Base-by-base conservation (phyloP, 2,329 filamentous ascomycete species). In the Penicillium sp. region DNA sequence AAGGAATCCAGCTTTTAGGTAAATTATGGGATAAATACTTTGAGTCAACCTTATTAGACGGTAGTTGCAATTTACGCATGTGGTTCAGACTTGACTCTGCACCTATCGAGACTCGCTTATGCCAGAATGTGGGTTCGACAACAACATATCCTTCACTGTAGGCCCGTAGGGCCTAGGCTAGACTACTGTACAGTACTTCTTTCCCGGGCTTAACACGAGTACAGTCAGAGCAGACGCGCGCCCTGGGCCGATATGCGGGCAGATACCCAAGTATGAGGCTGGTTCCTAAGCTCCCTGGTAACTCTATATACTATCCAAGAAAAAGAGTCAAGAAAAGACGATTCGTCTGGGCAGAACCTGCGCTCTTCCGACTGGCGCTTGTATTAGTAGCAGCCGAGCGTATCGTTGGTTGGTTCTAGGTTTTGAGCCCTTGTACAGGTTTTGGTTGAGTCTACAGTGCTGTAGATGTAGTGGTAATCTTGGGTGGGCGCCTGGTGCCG, bases 201-300 rank as follows among this genome's bases (percentile, higher is more conserved):
- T 41, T 13, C 9, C 13, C 46, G 5, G 27, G 16, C 27, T 50
- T 11, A 18, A 27, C 7, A 31, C 43, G 13, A 33, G 31, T 5
- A 31, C 43, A 27, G 43, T 47, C 43, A 47, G 43, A 47, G 16
- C n/a, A 33, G 16, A 49, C 11, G 46, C 27, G n/a, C 27, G 46
- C 46, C 31, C 61, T 60, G 60, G 60, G 60, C 61, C 57, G 50
- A 47, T 41, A 53, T 63, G 58, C 60, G 60, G 55, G 58, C 60
- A 61, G 55, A 51, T 24, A 51, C 19, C 22, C 31, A 50, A 50
- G 35, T 6, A 50, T 37, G 31, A 37, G 47, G 47, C 31, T 50
- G 31, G 31, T 37, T 16, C n/a, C 11, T 22, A 50, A 35, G 19
- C 27, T 2, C 19, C 13, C 31, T 16, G 14, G 16, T 31, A 22